A percentile compares a stretch with the other conserved stretches of the same genome.
These are phyloP conservation scores for Penicillium crustosum DNA, from an alignment of 2,329 filamentous ascomycete species.

Conservation along the genomic window DNA sequence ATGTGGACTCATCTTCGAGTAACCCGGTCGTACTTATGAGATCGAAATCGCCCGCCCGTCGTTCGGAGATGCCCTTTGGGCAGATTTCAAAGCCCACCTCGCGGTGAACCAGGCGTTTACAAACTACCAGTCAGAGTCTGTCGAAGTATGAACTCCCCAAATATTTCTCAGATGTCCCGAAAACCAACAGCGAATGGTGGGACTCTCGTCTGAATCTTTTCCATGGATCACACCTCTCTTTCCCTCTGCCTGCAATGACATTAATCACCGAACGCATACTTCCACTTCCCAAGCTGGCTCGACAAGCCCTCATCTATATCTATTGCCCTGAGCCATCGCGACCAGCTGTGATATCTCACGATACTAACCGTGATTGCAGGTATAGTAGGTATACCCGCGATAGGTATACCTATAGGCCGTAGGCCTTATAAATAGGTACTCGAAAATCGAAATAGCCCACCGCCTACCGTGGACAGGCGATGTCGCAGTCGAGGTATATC, in stretches of 20 bases:
- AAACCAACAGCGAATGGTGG: constrained; percentile 11
- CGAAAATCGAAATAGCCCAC: too few species aligned
- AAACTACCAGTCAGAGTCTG: not conserved
- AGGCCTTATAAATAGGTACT: too few species aligned
- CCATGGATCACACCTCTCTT: not conserved
- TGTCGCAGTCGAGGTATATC: too few species aligned
- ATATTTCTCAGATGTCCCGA: constrained; percentile 14
- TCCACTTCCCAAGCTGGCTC: constrained; percentile 20
- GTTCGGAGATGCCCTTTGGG: constrained; percentile 12
- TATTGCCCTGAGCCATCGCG: constrained; percentile 16
- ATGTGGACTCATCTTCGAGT: constrained; percentile 15
- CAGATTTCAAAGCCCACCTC: constrained; percentile 11
- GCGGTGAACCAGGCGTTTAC: not conserved
- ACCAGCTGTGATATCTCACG: not conserved
- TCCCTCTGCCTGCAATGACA: constrained; percentile 14
- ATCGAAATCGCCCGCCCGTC: constrained; percentile 10
- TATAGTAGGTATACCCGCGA: too few species aligned
- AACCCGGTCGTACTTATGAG: not conserved
- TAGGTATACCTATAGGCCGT: too few species aligned
- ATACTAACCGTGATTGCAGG: constrained; percentile 18
- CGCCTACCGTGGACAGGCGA: too few species aligned
- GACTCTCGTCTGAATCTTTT: not conserved
- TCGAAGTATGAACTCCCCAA: not conserved
- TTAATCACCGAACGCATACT: constrained; percentile 24
- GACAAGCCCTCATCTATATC: constrained; percentile 21